These are phyloP conservation scores for Talaromyces thailandensis DNA, from an alignment of 495 filamentous ascomycete species.

Conservation along the genomic window DNA sequence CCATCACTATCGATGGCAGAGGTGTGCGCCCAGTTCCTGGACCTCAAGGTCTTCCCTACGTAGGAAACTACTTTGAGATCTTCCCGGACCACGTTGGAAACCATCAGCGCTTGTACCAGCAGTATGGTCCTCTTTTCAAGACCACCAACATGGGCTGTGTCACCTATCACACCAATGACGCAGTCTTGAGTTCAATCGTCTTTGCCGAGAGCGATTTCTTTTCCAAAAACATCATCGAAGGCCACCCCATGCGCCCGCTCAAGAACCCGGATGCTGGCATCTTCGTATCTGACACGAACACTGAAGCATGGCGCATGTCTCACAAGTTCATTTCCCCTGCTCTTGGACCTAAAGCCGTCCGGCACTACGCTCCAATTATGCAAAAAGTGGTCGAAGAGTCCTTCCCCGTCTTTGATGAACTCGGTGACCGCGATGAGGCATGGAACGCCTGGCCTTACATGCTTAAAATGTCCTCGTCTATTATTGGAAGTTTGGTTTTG, in stretches of 20 bases:
- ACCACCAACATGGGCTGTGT: constrained; percentile 43
- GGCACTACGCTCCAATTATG: constrained; percentile 48
- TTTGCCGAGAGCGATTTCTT: constrained; percentile 41
- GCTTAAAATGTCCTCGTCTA: constrained; percentile 46
- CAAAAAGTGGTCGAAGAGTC: constrained; percentile 31
- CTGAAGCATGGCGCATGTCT: constrained; percentile 31
- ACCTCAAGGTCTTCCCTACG: constrained; percentile 36
- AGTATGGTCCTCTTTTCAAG: constrained; percentile 45
- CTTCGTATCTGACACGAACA: constrained; percentile 45
- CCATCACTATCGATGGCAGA: constrained; percentile 35
- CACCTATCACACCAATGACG: constrained; percentile 42
- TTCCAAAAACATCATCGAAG: constrained; percentile 40
- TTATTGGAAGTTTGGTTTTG: constrained; percentile 42
- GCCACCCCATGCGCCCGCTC: constrained; percentile 39
- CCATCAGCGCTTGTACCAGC: constrained; percentile 43
- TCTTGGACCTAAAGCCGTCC: constrained; percentile 44
- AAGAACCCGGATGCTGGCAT: constrained; percentile 33
- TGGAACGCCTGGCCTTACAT: constrained; percentile 54
- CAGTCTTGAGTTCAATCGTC: constrained; percentile 26
- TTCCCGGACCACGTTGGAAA: constrained; percentile 52
- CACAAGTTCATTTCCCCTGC: constrained; percentile 51
- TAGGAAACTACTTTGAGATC: constrained; percentile 46
- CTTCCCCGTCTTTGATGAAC: constrained; percentile 44
- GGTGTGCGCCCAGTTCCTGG: constrained; percentile 32
- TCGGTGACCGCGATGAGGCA: constrained; percentile 36